phyloP scores from a whole-genome alignment of 768 basidiomycete species.

The Kwoniella europaea region DNA sequence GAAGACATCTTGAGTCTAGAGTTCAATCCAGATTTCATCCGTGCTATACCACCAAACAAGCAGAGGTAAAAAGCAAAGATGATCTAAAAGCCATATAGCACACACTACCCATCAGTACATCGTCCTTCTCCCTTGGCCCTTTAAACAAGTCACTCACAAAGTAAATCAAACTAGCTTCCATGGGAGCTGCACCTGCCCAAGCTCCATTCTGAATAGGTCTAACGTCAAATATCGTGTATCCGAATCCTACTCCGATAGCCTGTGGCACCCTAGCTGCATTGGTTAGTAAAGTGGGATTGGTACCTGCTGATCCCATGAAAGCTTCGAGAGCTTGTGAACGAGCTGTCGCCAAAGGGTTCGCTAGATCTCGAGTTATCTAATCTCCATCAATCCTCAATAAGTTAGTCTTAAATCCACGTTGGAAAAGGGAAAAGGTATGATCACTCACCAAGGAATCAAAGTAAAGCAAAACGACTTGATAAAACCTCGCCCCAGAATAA shows the following conservation, averaged over 20 bases:
- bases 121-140: too few relatives aligned
- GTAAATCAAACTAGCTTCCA: slow-evolving; percentile 55
- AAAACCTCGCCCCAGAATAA: slow-evolving; percentile 50
- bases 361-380: slow-evolving; percentile 33
- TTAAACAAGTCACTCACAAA: slow-evolving; percentile 27
- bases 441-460: slow-evolving; percentile 47
- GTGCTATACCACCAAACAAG: slow-evolving; percentile 26
- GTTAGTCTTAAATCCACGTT: too few relatives aligned
- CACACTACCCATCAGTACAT: too few relatives aligned
- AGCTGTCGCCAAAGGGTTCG: slow-evolving; percentile 37
- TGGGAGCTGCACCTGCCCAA: slow-evolving; percentile 56
- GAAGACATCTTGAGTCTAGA: slow-evolving; percentile 37
- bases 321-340: slow-evolving; percentile 35
- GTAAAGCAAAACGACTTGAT: slow-evolving; percentile 52
- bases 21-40: slow-evolving; percentile 41
- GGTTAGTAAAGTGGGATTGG: slow-evolving; percentile 38
- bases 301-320: slow-evolving; percentile 38
- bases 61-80: slow-evolving; percentile 55
- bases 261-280: slow-evolving; percentile 45
- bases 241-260: slow-evolving; percentile 52
- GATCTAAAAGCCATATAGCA: slow-evolving; percentile 20
- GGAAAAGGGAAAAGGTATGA: too few relatives aligned
- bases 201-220: slow-evolving; percentile 39
- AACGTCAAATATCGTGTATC: slow-evolving; percentile 47
- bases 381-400: too few relatives aligned